Percentiles rank a stretch among this genome's conserved stretches.
Evolutionary conservation across 176 grass and related monocot species (phyloP).

Genomic region (Raddia distichophylla): DNA sequence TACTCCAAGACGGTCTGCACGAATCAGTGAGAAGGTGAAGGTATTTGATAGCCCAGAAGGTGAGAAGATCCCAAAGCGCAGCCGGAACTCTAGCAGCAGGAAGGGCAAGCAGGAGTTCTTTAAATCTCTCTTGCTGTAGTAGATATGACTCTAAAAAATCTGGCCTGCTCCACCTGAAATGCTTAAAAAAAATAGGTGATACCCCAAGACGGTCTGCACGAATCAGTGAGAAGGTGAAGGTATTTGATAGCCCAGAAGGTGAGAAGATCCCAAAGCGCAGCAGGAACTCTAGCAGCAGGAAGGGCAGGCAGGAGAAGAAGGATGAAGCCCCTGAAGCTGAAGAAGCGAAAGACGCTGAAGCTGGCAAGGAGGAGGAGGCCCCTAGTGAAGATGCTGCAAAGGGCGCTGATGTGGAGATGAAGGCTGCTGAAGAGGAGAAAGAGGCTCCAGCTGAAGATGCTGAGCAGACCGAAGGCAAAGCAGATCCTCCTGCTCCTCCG

Average conservation of each 20-base stretch:
- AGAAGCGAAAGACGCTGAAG: conserved; percentile 48
- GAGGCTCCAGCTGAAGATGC: conserved; percentile 22
- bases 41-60: conserved; percentile 69
- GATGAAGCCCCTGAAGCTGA: conserved; percentile 45
- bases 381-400: conserved; percentile 41
- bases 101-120: conserved; percentile 53
- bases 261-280: conserved; percentile 71
- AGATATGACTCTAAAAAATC: conserved; percentile 2
- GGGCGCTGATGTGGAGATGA: conserved; percentile 53
- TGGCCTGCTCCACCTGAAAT: conserved; percentile 23
- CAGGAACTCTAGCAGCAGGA: conserved; percentile 55
- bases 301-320: conserved; percentile 57
- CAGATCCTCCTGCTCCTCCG: conserved; percentile 13
- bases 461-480: conserved; percentile 35
- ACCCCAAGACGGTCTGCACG: conserved; percentile 89
- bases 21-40: conserved; percentile 92
- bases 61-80: conserved; percentile 70
- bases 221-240: conserved; percentile 89
- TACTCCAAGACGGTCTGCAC: conserved; percentile 84
- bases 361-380: neutral
- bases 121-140: neutral
- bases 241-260: conserved; percentile 67
- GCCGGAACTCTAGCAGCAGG: conserved; percentile 51
- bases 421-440: conserved; percentile 34
- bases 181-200: conserved; percentile 62